These are phyloP conservation scores for Ambrosia artemisiifolia DNA, from an alignment of 129 eudicot species.

Conservation along the genomic window DNA sequence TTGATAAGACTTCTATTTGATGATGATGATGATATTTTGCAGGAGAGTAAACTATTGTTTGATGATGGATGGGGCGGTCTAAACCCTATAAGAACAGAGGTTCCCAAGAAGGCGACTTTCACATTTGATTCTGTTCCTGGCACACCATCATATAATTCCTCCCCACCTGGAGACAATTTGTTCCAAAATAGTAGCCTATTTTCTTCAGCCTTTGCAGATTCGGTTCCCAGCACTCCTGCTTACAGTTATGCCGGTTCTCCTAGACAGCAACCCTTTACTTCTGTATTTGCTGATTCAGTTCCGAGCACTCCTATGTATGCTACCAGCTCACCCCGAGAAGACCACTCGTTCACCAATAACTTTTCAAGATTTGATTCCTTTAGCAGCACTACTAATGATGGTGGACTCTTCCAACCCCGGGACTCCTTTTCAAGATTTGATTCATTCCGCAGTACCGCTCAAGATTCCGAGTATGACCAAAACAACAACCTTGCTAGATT, in stretches of 20 bases:
- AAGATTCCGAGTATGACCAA: constrained; percentile 51
- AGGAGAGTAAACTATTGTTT: constrained; percentile 5
- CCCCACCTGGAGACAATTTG: constrained; percentile 45
- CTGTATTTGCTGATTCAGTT: constrained; percentile 59
- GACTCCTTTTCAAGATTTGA: constrained; percentile 70
- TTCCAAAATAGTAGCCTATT: constrained; percentile 52
- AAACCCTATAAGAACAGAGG: constrained; percentile 60
- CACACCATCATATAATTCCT: constrained; percentile 51
- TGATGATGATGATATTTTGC: not conserved
- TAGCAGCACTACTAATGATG: constrained; percentile 32
- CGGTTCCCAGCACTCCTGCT: constrained; percentile 83
- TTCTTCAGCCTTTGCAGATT: constrained; percentile 64
- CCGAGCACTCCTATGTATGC: constrained; percentile 68
- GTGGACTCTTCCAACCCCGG: constrained; percentile 42
- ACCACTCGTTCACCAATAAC: constrained; percentile 52
- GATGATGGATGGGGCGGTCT: constrained; percentile 68
- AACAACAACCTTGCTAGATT: constrained; percentile 44
- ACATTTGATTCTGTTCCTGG: constrained; percentile 72
- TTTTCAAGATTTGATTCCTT: constrained; percentile 49
- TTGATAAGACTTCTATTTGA: not conserved
- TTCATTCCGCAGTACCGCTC: constrained; percentile 55
- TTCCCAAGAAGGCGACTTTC: constrained; percentile 43
- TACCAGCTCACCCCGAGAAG: constrained; percentile 53
- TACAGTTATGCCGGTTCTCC: constrained; percentile 44
- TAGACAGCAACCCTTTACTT: constrained; percentile 38